Conservation (phyloP, 2,329 filamentous ascomycete genomes). For the Pseudogymnoascus sp. region DNA sequence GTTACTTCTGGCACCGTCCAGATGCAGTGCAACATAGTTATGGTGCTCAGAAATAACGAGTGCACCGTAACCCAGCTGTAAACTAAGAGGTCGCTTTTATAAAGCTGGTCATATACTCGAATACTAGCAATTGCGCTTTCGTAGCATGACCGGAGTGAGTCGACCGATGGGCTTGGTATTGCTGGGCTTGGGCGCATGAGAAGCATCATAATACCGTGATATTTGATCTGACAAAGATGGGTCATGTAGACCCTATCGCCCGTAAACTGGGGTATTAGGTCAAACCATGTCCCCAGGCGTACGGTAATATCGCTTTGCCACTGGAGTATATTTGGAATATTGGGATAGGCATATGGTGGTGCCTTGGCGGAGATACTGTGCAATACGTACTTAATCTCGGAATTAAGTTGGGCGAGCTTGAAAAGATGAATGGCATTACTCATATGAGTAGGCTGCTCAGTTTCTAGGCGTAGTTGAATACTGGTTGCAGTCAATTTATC, state of each 20-base stretch:
- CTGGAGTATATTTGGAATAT: conserved; percentile 35
- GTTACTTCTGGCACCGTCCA: conserved; percentile 39
- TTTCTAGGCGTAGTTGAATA: conserved; percentile 14
- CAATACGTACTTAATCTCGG: conserved; percentile 50
- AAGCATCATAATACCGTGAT: conserved; percentile 43
- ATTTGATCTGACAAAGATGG: conserved; percentile 38
- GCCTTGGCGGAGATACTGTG: conserved; percentile 44
- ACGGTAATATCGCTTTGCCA: conserved; percentile 41
- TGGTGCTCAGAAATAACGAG: conserved; percentile 39
- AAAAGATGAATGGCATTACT: conserved; percentile 43
- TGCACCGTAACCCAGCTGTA: conserved; percentile 45
- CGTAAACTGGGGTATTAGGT: conserved; percentile 28
- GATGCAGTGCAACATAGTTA: conserved; percentile 46
- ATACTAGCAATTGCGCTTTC: conserved; percentile 37
- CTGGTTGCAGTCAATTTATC: conserved; percentile 13
- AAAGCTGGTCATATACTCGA: conserved; percentile 36
- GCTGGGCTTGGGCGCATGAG: conserved; percentile 45
- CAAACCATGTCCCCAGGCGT: conserved; percentile 36
- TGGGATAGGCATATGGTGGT: conserved; percentile 43
- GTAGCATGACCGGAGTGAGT: conserved; percentile 37
- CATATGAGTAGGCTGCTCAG: conserved; percentile 28
- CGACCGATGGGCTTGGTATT: conserved; percentile 40
- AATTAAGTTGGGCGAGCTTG: conserved; percentile 41
- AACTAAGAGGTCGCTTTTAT: conserved; percentile 37
- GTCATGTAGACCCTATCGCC: conserved; percentile 22